phyloP scores from a whole-genome alignment of 208 protist genomes.

The Trypanosoma grayi region DNA sequence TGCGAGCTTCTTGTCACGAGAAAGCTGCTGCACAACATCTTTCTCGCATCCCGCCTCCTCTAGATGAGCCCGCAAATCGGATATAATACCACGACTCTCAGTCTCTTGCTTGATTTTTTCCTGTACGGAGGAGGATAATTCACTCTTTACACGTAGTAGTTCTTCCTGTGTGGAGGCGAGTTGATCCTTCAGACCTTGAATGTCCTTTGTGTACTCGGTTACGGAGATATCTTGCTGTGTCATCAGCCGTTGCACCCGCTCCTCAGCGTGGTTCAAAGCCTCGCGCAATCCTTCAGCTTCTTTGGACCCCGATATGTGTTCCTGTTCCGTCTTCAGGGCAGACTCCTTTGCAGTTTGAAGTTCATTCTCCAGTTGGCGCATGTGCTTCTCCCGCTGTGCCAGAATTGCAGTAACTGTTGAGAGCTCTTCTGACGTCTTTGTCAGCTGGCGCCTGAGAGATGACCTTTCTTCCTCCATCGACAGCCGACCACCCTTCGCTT shows the following conservation, averaged over 20 bases:
- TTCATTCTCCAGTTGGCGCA: constrained; percentile 40
- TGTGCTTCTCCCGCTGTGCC: constrained; percentile 65
- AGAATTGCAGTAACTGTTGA: constrained; percentile 61
- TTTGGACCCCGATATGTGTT: constrained; percentile 43
- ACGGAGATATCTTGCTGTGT: constrained; percentile 56
- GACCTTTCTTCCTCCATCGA: constrained; percentile 73
- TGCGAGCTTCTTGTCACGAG: constrained; percentile 28
- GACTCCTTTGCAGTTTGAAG: constrained; percentile 23
- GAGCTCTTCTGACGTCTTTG: constrained; percentile 61
- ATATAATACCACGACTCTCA: constrained; percentile 30
- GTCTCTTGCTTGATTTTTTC: constrained; percentile 52
- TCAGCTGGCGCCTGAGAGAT: constrained; percentile 65
- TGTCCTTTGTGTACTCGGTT: constrained; percentile 56
- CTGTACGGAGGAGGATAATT: constrained; percentile 43
- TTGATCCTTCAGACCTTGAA: constrained; percentile 54
- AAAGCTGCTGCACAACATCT: constrained; percentile 25
- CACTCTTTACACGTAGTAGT: constrained; percentile 40
- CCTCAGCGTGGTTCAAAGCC: constrained; percentile 43
- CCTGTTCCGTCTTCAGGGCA: constrained; percentile 45
- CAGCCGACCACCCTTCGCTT: constrained; percentile 52
- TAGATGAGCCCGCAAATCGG: constrained; percentile 45
- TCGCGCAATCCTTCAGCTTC: constrained; percentile 46
- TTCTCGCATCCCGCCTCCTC: constrained; percentile 47
- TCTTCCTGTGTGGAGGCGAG: constrained; percentile 46
- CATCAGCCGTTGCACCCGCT: constrained; percentile 53